Conservation (phyloP, 345 rosid species). For the Citrus trifoliata region DNA sequence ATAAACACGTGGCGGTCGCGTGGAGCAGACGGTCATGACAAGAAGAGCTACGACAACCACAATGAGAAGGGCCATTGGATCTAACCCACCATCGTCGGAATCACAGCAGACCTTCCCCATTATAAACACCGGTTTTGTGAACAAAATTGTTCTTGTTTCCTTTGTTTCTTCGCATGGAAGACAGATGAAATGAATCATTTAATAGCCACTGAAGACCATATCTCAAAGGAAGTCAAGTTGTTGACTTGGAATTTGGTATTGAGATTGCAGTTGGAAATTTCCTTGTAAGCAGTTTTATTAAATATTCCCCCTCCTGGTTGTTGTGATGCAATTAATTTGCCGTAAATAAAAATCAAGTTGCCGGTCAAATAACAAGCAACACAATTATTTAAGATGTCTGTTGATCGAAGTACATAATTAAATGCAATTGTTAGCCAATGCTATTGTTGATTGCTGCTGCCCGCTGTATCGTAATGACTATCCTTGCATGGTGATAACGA, state of each 20-base stretch:
- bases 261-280: background rate
- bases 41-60: conserved; percentile 36
- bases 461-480: background rate
- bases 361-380: no score
- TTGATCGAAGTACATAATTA: background rate
- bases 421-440: background rate
- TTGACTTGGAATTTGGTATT: background rate
- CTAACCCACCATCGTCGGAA: conserved; percentile 23
- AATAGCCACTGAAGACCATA: background rate
- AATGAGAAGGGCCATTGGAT: conserved; percentile 22
- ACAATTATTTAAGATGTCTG: background rate
- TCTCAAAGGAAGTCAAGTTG: background rate
- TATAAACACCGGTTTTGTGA: background rate
- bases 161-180: background rate
- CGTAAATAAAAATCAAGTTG: no score
- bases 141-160: conserved; percentile 4
- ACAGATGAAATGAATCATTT: background rate
- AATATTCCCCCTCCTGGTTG: background rate
- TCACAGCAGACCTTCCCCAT: conserved; percentile 41
- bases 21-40: conserved; percentile 33
- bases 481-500: background rate
- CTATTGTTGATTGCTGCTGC: background rate
- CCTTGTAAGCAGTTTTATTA: background rate
- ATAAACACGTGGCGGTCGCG: conserved; percentile 24
- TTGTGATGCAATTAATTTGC: no score